Evolutionary conservation across 2,329 filamentous ascomycete genomes (phyloP).

Genomic region (Rhynchosporium secalis): DNA sequence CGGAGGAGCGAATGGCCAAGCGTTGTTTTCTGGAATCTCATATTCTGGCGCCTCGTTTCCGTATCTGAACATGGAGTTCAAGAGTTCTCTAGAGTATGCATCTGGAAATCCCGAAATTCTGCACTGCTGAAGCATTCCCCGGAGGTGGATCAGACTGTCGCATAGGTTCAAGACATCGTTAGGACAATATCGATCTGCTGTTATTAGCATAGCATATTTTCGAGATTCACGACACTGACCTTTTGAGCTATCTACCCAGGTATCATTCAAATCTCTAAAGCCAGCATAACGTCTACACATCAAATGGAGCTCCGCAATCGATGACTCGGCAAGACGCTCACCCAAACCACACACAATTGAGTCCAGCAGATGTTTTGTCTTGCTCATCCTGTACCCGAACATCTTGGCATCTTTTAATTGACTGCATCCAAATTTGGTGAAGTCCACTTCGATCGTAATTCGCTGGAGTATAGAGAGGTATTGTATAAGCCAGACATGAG

Average conservation of each 20-base stretch:
- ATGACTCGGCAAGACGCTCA: neutral
- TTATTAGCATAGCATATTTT: neutral
- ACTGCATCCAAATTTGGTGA: slow-evolving; percentile 36
- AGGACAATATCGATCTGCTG: slow-evolving; percentile 24
- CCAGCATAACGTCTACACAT: slow-evolving; percentile 27
- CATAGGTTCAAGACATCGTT: slow-evolving; percentile 23
- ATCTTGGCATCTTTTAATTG: slow-evolving; percentile 20
- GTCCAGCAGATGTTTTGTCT: slow-evolving; percentile 4
- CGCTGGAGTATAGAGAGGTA: slow-evolving; percentile 33
- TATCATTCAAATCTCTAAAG: slow-evolving; percentile 15
- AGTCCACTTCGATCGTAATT: slow-evolving; percentile 39
- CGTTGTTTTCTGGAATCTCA: slow-evolving; percentile 2
- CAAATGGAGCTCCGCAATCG: slow-evolving; percentile 24
- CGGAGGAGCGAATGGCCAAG: slow-evolving; percentile 6
- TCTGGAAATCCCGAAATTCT: slow-evolving; percentile 30
- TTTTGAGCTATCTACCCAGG: slow-evolving; percentile 2
- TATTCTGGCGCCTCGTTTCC: slow-evolving; percentile 5
- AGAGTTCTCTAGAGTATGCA: slow-evolving; percentile 22
- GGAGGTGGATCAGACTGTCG: slow-evolving; percentile 23
- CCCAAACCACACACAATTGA: slow-evolving; percentile 8
- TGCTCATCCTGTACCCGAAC: slow-evolving; percentile 7
- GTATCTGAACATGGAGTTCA: slow-evolving; percentile 24
- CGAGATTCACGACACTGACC: neutral
- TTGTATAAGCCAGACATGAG: slow-evolving; percentile 32
- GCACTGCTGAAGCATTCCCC: slow-evolving; percentile 21